Evolutionary conservation across 2,329 filamentous ascomycete genomes (phyloP).

Genomic region (Paraphaeosphaeria sporulosa): DNA sequence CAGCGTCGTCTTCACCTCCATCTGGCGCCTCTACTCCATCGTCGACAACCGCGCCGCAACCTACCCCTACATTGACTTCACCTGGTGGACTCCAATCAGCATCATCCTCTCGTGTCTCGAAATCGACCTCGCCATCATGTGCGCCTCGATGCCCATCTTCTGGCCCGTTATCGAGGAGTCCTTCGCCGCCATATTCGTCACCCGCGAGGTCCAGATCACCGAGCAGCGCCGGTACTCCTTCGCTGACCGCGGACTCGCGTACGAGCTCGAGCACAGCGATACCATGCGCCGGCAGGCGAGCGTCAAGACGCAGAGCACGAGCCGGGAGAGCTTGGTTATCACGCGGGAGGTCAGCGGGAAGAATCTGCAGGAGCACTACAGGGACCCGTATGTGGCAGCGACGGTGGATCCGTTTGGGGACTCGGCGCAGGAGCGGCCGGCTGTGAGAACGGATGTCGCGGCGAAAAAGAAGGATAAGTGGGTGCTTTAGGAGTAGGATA

Average conservation of each 20-base stretch:
- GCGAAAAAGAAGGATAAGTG: constrained; percentile 27
- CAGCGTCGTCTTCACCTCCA: constrained; percentile 40
- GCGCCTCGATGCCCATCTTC: constrained; percentile 47
- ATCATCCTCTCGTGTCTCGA: constrained; percentile 43
- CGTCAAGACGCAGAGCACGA: constrained; percentile 33
- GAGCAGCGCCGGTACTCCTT: constrained; percentile 33
- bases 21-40: constrained; percentile 43
- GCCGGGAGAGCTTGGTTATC: constrained; percentile 27
- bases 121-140: constrained; percentile 43
- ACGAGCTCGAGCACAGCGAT: constrained; percentile 37
- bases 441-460: constrained; percentile 31
- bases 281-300: constrained; percentile 21
- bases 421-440: constrained; percentile 15
- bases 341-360: constrained; percentile 18
- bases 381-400: constrained; percentile 33
- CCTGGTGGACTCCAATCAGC: constrained; percentile 37
- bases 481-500: background rate
- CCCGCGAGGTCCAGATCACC: constrained; percentile 42
- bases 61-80: constrained; percentile 42
- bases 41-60: constrained; percentile 36
- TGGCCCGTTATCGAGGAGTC: constrained; percentile 43
- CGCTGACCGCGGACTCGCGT: constrained; percentile 30
- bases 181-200: constrained; percentile 41
- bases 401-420: constrained; percentile 33
- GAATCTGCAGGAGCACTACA: constrained; percentile 23